phyloP scores from a whole-genome alignment of 2,329 filamentous ascomycete genomes.

The Graphilbum sp. region DNA sequence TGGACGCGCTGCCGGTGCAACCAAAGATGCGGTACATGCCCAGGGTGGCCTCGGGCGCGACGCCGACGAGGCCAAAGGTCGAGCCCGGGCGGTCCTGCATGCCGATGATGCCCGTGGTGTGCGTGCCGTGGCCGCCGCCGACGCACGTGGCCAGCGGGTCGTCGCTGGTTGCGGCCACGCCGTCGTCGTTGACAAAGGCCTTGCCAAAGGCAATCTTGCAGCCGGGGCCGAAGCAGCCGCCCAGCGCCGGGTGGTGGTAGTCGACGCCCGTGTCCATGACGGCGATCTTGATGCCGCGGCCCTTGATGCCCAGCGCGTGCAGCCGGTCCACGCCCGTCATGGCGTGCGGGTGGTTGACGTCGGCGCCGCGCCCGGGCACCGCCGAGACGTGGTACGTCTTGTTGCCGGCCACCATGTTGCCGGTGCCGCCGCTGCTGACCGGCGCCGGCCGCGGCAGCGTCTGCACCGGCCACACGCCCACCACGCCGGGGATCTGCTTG shows the following conservation, averaged over 20 bases:
- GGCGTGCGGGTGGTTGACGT: conserved; percentile 20
- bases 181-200: conserved; percentile 11
- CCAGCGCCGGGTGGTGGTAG: conserved; percentile 14
- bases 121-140: conserved; percentile 39
- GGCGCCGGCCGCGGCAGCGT: background rate
- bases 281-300: conserved; percentile 32
- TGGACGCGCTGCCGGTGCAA: conserved; percentile 28
- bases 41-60: conserved; percentile 37
- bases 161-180: conserved; percentile 24
- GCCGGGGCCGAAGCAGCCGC: conserved; percentile 15
- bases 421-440: background rate
- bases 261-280: conserved; percentile 31
- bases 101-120: conserved; percentile 46
- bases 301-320: conserved; percentile 31
- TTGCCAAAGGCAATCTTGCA: conserved; percentile 8
- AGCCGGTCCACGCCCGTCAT: conserved; percentile 43
- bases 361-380: background rate
- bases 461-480: background rate
- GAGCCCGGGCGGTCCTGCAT: conserved; percentile 30
- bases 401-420: background rate
- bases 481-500: background rate
- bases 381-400: background rate
- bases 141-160: conserved; percentile 32
- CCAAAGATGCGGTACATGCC: conserved; percentile 42
- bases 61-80: conserved; percentile 34